Conservation (phyloP, 2,329 filamentous ascomycete genomes). For the Alternaria viburni region DNA sequence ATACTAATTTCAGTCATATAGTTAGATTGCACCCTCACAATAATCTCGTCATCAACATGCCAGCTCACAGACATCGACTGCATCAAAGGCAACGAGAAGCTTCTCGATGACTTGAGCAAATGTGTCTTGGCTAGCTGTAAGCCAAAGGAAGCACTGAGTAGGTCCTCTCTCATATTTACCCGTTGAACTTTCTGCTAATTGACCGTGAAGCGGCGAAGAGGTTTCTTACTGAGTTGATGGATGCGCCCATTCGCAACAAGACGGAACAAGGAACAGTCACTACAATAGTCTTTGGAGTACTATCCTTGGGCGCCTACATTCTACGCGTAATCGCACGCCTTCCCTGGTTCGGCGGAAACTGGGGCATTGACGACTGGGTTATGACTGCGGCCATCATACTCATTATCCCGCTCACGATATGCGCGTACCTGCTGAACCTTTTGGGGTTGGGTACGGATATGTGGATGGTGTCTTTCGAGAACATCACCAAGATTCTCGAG, state of each 20-base stretch:
- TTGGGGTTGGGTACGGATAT: conserved; percentile 59
- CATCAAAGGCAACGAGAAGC: conserved; percentile 23
- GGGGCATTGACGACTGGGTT: conserved; percentile 50
- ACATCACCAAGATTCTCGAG: conserved; percentile 55
- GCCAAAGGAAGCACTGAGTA: conserved; percentile 34
- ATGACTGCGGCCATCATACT: conserved; percentile 32
- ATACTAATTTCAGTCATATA: background rate
- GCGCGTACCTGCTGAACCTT: conserved; percentile 16
- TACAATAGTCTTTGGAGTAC: conserved; percentile 41
- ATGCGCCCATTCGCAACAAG: conserved; percentile 43
- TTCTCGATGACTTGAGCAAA: conserved; percentile 20
- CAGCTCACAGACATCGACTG: conserved; percentile 32
- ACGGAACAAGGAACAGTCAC: conserved; percentile 46
- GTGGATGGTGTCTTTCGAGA: conserved; percentile 54
- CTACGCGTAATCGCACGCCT: conserved; percentile 47
- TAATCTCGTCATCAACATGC: conserved; percentile 30
- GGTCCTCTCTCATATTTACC: conserved; percentile 8
- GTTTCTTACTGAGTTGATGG: conserved; percentile 34
- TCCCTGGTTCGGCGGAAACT: conserved; percentile 42
- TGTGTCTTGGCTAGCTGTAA: conserved; percentile 32
- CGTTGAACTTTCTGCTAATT: background rate
- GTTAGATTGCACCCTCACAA: conserved; percentile 29
- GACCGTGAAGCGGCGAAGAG: conserved; percentile 45
- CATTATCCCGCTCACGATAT: conserved; percentile 25
- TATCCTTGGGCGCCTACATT: conserved; percentile 40